phyloP scores from a whole-genome alignment of 2,329 filamentous ascomycete genomes.

The Xylariaceae sp. region DNA sequence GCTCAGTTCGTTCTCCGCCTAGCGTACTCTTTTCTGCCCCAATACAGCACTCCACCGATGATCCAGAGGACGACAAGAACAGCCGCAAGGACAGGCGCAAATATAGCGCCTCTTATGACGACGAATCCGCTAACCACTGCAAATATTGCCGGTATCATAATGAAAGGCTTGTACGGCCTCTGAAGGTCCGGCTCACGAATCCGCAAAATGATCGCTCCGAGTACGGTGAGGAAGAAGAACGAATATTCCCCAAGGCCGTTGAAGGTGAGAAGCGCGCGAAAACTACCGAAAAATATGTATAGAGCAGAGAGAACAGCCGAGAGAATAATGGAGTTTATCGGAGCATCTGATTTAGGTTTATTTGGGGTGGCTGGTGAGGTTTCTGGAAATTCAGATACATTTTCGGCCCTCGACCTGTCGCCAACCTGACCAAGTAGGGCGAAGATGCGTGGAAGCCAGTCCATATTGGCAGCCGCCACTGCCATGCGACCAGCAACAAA shows the following conservation, averaged over 20 bases:
- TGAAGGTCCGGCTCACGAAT: conserved; percentile 59
- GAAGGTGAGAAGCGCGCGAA: conserved; percentile 65
- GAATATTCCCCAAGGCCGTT: conserved; percentile 66
- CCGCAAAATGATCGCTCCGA: conserved; percentile 63
- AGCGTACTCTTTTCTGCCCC: conserved; percentile 27
- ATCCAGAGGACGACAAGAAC: conserved; percentile 59
- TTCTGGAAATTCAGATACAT: conserved; percentile 10
- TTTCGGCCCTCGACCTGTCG: conserved; percentile 19
- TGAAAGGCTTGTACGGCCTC: conserved; percentile 61
- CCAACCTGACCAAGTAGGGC: conserved; percentile 52
- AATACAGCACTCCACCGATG: conserved; percentile 54
- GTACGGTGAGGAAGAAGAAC: conserved; percentile 68
- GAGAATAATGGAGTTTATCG: conserved; percentile 59
- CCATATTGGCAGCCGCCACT: conserved; percentile 60
- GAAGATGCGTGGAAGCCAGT: conserved; percentile 56
- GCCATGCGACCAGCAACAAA: conserved; percentile 67
- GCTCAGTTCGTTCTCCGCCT: conserved; percentile 9
- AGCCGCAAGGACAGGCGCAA: conserved; percentile 60
- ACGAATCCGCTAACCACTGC: conserved; percentile 65
- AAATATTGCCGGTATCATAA: conserved; percentile 59
- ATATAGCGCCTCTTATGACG: conserved; percentile 62
- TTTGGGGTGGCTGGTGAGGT: background rate
- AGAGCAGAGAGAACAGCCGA: conserved; percentile 56
- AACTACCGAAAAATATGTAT: conserved; percentile 66
- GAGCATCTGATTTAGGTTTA: conserved; percentile 51